phyloP scores from a whole-genome alignment of 2,329 filamentous ascomycete species.

The Trichoderma aggressivum region DNA sequence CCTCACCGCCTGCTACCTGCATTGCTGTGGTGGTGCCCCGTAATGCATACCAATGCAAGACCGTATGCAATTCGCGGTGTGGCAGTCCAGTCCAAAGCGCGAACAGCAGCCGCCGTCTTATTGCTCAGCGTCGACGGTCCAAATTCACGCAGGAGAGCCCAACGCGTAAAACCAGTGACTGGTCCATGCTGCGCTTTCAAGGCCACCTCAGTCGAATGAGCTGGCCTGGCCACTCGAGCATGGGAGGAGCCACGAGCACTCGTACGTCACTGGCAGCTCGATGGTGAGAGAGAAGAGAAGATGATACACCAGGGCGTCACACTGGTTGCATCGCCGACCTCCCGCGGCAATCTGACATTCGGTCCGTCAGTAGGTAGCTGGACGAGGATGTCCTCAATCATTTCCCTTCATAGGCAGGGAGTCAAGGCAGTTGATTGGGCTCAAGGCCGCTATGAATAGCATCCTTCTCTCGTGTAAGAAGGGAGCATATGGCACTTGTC shows the following conservation, averaged over 20 bases:
- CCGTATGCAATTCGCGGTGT: slow-evolving; percentile 7
- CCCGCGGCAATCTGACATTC: neutral
- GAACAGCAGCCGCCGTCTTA: neutral
- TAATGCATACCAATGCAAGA: slow-evolving; percentile 17
- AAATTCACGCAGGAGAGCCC: neutral
- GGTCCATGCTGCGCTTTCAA: slow-evolving; percentile 1
- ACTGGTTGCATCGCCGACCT: neutral
- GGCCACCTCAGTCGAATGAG: neutral
- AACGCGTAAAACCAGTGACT: neutral
- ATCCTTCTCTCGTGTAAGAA: neutral
- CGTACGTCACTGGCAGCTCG: neutral
- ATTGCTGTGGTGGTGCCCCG: slow-evolving; percentile 8
- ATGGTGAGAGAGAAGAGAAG: neutral
- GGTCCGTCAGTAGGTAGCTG: neutral
- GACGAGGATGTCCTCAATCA: neutral
- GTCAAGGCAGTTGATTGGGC: neutral
- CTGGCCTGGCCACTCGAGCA: neutral
- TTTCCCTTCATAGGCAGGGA: neutral
- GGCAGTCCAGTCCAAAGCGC: slow-evolving; percentile 7
- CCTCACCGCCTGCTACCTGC: slow-evolving; percentile 16
- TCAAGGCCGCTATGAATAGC: neutral
- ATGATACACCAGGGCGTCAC: neutral
- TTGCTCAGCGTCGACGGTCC: neutral
- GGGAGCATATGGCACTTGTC: neutral
- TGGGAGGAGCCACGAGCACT: slow-evolving; percentile 1